Conservation (phyloP, 2,329 filamentous ascomycete species). For the Pseudocercospora ulei region DNA sequence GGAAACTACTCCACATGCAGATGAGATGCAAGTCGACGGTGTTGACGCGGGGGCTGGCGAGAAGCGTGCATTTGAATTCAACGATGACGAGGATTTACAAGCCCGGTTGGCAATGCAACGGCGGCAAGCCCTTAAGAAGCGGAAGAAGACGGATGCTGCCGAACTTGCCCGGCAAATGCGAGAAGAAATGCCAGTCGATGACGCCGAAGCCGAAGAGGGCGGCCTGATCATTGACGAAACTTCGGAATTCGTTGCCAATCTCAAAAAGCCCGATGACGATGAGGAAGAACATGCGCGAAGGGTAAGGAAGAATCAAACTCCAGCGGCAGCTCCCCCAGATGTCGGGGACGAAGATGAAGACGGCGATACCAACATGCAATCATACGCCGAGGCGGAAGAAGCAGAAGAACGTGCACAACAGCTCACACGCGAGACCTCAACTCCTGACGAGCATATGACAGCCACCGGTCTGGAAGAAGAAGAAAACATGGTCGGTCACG, state of each 20-base stretch:
- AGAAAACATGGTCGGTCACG: constrained; percentile 58
- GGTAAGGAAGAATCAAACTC: constrained; percentile 37
- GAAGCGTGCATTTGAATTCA: constrained; percentile 56
- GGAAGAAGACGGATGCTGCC: constrained; percentile 75
- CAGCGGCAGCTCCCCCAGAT: constrained; percentile 32
- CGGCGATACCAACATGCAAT: constrained; percentile 36
- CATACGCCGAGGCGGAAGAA: constrained; percentile 38
- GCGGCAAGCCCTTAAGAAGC: constrained; percentile 75
- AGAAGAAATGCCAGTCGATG: constrained; percentile 57
- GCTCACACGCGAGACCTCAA: constrained; percentile 38
- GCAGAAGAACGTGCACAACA: constrained; percentile 39
- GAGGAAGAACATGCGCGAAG: constrained; percentile 36
- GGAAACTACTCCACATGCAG: constrained; percentile 34
- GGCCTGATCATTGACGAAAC: constrained; percentile 93
- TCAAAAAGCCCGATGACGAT: constrained; percentile 56
- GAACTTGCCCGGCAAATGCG: constrained; percentile 73
- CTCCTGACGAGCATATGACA: constrained; percentile 46
- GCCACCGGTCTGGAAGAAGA: constrained; percentile 75
- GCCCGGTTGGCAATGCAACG: constrained; percentile 74
- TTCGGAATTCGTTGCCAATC: constrained; percentile 80
- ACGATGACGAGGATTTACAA: constrained; percentile 74
- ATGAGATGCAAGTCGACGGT: constrained; percentile 66
- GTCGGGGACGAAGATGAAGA: constrained; percentile 45
- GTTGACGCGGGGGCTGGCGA: constrained; percentile 37
- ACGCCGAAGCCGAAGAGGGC: constrained; percentile 45